These are phyloP conservation scores for Stagonosporopsis vannaccii DNA, from an alignment of 2,329 filamentous ascomycete species.

Conservation along the genomic window DNA sequence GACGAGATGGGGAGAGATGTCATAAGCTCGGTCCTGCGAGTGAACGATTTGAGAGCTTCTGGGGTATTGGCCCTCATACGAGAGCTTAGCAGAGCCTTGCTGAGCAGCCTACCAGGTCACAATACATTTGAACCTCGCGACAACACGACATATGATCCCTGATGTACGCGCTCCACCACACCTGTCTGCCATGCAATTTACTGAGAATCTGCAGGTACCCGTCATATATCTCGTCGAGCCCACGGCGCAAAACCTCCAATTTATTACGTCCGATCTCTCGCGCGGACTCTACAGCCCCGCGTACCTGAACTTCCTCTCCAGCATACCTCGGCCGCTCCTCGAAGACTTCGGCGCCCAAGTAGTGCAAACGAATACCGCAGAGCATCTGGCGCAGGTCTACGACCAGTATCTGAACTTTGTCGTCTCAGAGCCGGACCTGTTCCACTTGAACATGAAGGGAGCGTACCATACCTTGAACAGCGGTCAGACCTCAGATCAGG, in stretches of 20 bases:
- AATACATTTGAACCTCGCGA: constrained; percentile 69
- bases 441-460: constrained; percentile 91
- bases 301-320: constrained; percentile 96
- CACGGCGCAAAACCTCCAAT: constrained; percentile 77
- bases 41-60: constrained; percentile 90
- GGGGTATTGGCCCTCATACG: constrained; percentile 59
- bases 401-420: constrained; percentile 99
- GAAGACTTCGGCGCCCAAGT: constrained; percentile 95
- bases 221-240: constrained; percentile 97
- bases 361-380: constrained; percentile 81
- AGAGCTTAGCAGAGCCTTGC: constrained; percentile 11
- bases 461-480: constrained; percentile 98
- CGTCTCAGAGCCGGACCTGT: constrained; percentile 92
- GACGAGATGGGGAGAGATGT: constrained; percentile 92
- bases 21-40: constrained; percentile 92
- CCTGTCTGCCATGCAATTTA: neutral
- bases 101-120: constrained; percentile 73
- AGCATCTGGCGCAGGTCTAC: constrained; percentile 89
- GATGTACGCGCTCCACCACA: constrained; percentile 67
- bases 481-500: constrained; percentile 85
- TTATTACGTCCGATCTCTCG: constrained; percentile 84
- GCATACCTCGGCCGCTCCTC: constrained; percentile 84
- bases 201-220: constrained; percentile 57
- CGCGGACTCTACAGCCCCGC: constrained; percentile 85
- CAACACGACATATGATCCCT: constrained; percentile 85